These are phyloP conservation scores for Saccharum officinarum DNA, from an alignment of 176 grass and related monocot species.

Conservation along the genomic window DNA sequence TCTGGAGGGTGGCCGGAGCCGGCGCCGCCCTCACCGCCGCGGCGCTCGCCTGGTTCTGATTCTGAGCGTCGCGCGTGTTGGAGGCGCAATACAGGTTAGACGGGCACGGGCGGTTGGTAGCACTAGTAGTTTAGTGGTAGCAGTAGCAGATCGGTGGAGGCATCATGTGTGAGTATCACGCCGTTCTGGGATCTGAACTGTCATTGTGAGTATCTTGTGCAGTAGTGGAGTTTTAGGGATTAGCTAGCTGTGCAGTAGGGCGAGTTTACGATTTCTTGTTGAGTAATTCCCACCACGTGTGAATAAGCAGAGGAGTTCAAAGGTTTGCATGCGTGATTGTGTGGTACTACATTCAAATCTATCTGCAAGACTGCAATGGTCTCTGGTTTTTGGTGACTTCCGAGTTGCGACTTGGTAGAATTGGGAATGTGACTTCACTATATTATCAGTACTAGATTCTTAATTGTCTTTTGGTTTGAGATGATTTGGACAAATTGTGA, in stretches of 20 bases:
- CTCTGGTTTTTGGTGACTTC: not conserved
- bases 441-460: not conserved
- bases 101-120: not conserved
- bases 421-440: not conserved
- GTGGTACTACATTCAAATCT: not conserved
- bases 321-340: not conserved
- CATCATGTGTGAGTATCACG: not conserved
- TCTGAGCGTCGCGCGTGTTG: slow-evolving; percentile 7
- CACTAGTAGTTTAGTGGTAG: not conserved
- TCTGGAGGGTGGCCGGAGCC: slow-evolving; percentile 5
- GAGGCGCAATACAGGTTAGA: not conserved
- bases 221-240: not conserved
- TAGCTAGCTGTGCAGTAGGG: not conserved
- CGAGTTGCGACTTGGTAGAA: too few species aligned
- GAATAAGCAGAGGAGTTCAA: not conserved
- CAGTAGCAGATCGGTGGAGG: slow-evolving; percentile 2
- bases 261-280: not conserved
- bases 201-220: not conserved
- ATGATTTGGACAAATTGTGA: not conserved
- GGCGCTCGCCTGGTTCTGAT: slow-evolving; percentile 26
- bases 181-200: not conserved
- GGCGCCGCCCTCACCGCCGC: not conserved
- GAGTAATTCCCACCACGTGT: not conserved
- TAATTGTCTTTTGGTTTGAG: not conserved
- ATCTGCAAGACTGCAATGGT: not conserved